These are phyloP conservation scores for Thalassiosira mediterranea DNA, from an alignment of 352 stramenopile species.

Conservation along the genomic window DNA sequence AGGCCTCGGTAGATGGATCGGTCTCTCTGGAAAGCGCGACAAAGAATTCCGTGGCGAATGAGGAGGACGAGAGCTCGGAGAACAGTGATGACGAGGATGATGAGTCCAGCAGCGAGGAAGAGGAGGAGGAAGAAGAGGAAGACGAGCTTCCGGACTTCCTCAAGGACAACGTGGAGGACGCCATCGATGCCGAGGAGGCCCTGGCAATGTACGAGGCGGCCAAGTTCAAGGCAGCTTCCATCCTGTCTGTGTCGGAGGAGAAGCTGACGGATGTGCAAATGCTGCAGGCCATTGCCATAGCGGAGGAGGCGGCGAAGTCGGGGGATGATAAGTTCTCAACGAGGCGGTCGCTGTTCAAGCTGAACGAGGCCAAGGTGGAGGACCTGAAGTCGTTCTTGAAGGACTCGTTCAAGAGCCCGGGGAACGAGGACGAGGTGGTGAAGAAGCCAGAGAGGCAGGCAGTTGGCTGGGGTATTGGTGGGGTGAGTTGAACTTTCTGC, in stretches of 20 bases:
- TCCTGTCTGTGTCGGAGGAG: conserved; percentile 54
- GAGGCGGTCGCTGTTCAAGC: conserved; percentile 42
- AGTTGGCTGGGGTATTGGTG: conserved; percentile 39
- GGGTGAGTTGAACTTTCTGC: neutral
- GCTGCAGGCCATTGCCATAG: conserved; percentile 59
- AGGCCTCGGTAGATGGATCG: conserved; percentile 49
- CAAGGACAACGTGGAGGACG: conserved; percentile 31
- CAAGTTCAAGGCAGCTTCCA: conserved; percentile 54
- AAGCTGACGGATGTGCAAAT: conserved; percentile 60
- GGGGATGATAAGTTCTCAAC: conserved; percentile 60
- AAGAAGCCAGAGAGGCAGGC: conserved; percentile 4
- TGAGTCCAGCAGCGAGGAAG: conserved; percentile 22
- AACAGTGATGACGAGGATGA: conserved; percentile 26
- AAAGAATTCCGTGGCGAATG: conserved; percentile 26
- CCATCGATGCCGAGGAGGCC: conserved; percentile 41
- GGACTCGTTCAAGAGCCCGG: conserved; percentile 10
- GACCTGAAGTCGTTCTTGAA: conserved; percentile 51
- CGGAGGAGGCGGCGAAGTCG: conserved; percentile 46
- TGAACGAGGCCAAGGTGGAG: conserved; percentile 59
- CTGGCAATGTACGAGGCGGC: conserved; percentile 48
- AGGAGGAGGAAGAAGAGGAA: conserved; percentile 49
- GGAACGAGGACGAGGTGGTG: conserved; percentile 8
- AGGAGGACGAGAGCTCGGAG: conserved; percentile 36
- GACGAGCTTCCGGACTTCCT: conserved; percentile 53
- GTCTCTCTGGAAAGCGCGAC: conserved; percentile 35